phyloP scores from a whole-genome alignment of 192 early-diverging fungal species.

The Coemansia sp. region DNA sequence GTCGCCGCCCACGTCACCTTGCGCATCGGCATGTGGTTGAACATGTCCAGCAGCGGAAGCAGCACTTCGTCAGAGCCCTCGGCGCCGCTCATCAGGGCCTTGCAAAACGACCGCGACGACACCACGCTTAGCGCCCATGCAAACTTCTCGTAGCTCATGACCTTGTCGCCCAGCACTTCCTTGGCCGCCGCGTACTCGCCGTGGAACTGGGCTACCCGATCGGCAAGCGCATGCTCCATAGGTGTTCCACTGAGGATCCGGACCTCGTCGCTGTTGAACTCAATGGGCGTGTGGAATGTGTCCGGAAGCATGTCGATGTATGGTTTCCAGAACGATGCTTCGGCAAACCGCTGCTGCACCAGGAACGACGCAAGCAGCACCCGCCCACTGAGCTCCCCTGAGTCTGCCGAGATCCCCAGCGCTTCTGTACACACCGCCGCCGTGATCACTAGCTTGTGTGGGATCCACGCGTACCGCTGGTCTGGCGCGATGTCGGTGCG shows the following conservation, averaged over 20 bases:
- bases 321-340: constrained; percentile 57
- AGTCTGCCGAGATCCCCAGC: constrained; percentile 16
- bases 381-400: constrained; percentile 25
- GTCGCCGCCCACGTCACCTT: constrained; percentile 57
- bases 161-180: neutral
- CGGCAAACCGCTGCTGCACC: constrained; percentile 46
- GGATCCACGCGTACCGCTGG: constrained; percentile 57
- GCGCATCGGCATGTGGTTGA: constrained; percentile 63
- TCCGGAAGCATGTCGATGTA: constrained; percentile 62
- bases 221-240: constrained; percentile 48
- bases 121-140: constrained; percentile 61
- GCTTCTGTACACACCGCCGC: constrained; percentile 48
- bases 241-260: constrained; percentile 56
- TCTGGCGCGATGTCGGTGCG: constrained; percentile 32
- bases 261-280: constrained; percentile 55
- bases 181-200: constrained; percentile 16
- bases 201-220: constrained; percentile 46
- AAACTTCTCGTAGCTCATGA: constrained; percentile 56
- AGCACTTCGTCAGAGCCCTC: constrained; percentile 39
- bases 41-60: constrained; percentile 62
- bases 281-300: constrained; percentile 58
- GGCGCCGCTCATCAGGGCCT: constrained; percentile 51
- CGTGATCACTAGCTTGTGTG: constrained; percentile 55
- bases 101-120: constrained; percentile 62
- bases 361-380: constrained; percentile 57